These are phyloP conservation scores for Phytophthora palmivora DNA, from an alignment of 352 stramenopile genomes.

Conservation along the genomic window DNA sequence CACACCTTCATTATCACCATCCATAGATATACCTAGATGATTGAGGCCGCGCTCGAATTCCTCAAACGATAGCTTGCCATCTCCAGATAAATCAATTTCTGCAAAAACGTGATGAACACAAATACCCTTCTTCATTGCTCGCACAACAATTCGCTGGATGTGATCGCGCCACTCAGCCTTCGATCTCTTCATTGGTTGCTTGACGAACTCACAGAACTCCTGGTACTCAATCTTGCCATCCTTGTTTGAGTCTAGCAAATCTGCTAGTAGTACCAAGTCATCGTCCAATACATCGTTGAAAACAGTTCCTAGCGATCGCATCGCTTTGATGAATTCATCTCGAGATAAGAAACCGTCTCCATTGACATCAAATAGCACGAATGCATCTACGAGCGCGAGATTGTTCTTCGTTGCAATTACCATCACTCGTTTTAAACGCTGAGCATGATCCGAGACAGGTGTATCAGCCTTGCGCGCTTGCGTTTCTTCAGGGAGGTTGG, in stretches of 20 bases:
- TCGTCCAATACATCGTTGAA: conserved; percentile 53
- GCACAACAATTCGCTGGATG: conserved; percentile 56
- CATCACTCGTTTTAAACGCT: conserved; percentile 52
- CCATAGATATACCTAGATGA: conserved; percentile 57
- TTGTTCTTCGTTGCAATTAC: conserved; percentile 39
- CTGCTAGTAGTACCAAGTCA: conserved; percentile 41
- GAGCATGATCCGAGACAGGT: conserved; percentile 21
- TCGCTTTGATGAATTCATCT: conserved; percentile 53
- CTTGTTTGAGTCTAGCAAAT: conserved; percentile 53
- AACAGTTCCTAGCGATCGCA: conserved; percentile 53
- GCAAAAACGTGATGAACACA: conserved; percentile 70
- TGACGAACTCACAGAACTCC: conserved; percentile 53
- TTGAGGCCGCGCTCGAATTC: conserved; percentile 63
- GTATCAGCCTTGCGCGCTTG: conserved; percentile 1
- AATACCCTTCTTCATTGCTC: conserved; percentile 66
- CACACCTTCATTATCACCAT: conserved; percentile 42
- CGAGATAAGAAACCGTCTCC: conserved; percentile 53
- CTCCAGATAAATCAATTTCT: conserved; percentile 63
- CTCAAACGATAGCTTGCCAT: conserved; percentile 62
- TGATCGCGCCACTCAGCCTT: conserved; percentile 48
- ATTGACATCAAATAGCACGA: conserved; percentile 52
- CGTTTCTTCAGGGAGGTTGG: neutral
- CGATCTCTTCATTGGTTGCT: conserved; percentile 25
- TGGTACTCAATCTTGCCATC: conserved; percentile 53
- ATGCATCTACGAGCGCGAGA: conserved; percentile 41